Conservation (phyloP, 257 asterid species). For the Salvia miltiorrhiza region DNA sequence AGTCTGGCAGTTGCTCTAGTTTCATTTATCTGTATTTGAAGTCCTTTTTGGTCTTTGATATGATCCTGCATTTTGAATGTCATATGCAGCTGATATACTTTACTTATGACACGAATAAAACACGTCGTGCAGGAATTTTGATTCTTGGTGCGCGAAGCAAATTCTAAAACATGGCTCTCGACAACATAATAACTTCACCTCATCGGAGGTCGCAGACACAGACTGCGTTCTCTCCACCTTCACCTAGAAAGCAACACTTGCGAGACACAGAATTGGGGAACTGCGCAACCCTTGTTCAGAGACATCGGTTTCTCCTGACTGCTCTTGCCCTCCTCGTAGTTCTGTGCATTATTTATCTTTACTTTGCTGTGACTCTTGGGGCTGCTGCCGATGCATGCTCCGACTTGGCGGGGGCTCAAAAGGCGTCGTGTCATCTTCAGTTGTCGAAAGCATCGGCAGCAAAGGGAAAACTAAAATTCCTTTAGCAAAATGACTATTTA, state of each 20-base stretch:
- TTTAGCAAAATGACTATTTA: slow-evolving; percentile 23
- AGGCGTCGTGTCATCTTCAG: slow-evolving; percentile 46
- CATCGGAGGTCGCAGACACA: slow-evolving; percentile 65
- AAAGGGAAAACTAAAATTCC: slow-evolving; percentile 58
- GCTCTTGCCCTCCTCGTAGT: slow-evolving; percentile 54
- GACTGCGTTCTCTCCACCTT: slow-evolving; percentile 46
- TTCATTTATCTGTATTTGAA: neutral
- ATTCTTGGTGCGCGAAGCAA: slow-evolving; percentile 12
- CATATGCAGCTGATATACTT: neutral
- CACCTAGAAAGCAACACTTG: slow-evolving; percentile 34
- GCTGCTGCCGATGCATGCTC: slow-evolving; percentile 39
- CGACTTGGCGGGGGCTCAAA: slow-evolving; percentile 41
- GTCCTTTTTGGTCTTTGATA: neutral
- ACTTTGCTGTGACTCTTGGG: slow-evolving; percentile 73
- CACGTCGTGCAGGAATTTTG: slow-evolving; percentile 29
- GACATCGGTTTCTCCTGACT: slow-evolving; percentile 66
- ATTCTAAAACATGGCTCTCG: slow-evolving; percentile 44
- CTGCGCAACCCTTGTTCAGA: slow-evolving; percentile 47
- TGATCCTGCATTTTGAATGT: neutral
- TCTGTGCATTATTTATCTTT: slow-evolving; percentile 67
- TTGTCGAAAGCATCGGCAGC: slow-evolving; percentile 32
- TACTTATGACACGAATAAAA: neutral
- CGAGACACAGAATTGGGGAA: slow-evolving; percentile 46
- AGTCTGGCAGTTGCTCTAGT: neutral
- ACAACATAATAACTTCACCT: slow-evolving; percentile 57